phyloP scores from a whole-genome alignment of 192 early-diverging fungal species.

The Rhizoclosmatium globosum region DNA sequence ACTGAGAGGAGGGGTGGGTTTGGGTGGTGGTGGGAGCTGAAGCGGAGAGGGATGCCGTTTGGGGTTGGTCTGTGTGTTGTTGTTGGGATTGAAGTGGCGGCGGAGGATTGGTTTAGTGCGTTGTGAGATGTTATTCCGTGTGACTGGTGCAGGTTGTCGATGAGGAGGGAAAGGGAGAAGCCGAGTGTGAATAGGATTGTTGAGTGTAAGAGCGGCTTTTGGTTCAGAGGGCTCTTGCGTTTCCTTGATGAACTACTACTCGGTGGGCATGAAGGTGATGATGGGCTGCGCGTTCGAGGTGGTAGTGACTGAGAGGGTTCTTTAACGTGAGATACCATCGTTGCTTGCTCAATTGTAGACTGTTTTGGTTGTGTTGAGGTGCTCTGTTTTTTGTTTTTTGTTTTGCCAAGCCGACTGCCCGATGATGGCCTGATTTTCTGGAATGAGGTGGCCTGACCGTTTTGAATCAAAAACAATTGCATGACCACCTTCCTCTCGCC shows the following conservation, averaged over 20 bases:
- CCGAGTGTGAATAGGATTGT: constrained; percentile 64
- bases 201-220: background rate
- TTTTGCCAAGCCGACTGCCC: background rate
- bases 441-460: background rate
- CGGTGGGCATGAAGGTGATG: background rate
- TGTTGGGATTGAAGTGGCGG: background rate
- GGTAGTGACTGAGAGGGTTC: background rate
- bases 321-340: background rate
- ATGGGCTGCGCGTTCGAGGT: background rate
- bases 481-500: background rate
- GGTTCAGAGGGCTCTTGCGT: background rate
- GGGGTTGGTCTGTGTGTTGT: background rate
- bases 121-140: constrained; percentile 47
- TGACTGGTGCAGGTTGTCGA: constrained; percentile 70
- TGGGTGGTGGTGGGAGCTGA: background rate
- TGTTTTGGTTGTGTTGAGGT: background rate
- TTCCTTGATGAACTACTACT: no score
- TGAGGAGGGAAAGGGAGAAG: constrained; percentile 67
- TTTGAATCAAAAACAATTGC: background rate
- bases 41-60: background rate
- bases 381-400: background rate
- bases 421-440: background rate
- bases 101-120: constrained; percentile 42
- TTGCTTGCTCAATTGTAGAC: background rate
- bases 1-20: background rate